Evolutionary conservation across 495 filamentous ascomycete genomes (phyloP).

Genomic region (Bathelium albidoporum): DNA sequence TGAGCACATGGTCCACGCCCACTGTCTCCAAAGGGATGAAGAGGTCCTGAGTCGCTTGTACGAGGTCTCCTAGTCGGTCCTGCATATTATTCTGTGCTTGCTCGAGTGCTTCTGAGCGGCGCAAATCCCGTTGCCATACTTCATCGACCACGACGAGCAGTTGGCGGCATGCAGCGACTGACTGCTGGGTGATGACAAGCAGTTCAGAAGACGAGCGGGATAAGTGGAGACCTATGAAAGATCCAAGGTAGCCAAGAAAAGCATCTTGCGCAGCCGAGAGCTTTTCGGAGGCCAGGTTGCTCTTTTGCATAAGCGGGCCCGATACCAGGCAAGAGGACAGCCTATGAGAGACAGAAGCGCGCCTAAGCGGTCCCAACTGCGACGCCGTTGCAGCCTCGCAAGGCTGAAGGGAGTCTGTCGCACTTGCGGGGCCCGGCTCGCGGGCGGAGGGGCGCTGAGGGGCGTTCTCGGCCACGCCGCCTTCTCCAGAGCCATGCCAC

Average conservation of each 20-base stretch:
- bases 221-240: conserved; percentile 83
- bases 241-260: conserved; percentile 79
- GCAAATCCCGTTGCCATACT: conserved; percentile 65
- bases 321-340: conserved; percentile 43
- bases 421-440: background rate
- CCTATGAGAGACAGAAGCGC: conserved; percentile 47
- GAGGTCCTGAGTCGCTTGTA: conserved; percentile 67
- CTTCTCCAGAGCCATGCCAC: background rate
- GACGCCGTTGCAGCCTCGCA: background rate
- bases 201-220: conserved; percentile 80
- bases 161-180: conserved; percentile 66
- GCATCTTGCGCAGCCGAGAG: conserved; percentile 69
- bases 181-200: conserved; percentile 62
- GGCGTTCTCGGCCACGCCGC: background rate
- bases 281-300: conserved; percentile 51
- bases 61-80: conserved; percentile 63
- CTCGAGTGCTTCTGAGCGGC: conserved; percentile 52
- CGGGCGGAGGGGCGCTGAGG: background rate
- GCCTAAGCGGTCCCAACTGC: conserved; percentile 26
- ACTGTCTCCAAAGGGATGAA: conserved; percentile 51
- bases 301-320: conserved; percentile 33
- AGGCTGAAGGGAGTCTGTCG: background rate
- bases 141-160: conserved; percentile 73
- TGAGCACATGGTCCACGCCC: conserved; percentile 61
- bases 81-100: conserved; percentile 70